Evolutionary conservation across 192 early-diverging fungal genomes (phyloP).

Genomic region (Gryganskiella cystojenkinii): DNA sequence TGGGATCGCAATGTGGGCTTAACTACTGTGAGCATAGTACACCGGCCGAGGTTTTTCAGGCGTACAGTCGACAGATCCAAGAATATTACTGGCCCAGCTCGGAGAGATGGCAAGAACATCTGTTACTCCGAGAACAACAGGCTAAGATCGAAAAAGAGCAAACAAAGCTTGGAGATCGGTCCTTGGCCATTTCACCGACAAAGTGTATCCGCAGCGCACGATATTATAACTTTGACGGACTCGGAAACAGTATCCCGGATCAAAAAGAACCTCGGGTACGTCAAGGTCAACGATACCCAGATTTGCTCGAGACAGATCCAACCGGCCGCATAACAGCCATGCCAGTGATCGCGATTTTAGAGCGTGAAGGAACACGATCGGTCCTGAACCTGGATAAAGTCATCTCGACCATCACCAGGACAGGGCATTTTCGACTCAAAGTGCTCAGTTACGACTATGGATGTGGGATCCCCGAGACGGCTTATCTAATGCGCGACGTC

Average conservation of each 20-base stretch:
- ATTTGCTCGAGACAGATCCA: conserved; percentile 1
- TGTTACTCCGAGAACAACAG: neutral
- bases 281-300: conserved; percentile 3
- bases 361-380: conserved; percentile 8
- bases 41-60: conserved; percentile 26
- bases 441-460: conserved; percentile 18
- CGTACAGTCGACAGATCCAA: conserved; percentile 8
- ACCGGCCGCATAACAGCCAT: neutral
- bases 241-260: neutral
- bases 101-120: conserved; percentile 7
- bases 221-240: conserved; percentile 32
- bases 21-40: conserved; percentile 41
- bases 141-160: neutral
- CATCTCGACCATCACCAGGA: neutral
- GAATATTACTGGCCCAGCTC: conserved; percentile 20
- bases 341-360: conserved; percentile 3
- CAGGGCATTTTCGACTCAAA: conserved; percentile 16
- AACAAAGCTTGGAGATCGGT: neutral
- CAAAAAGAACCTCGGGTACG: neutral
- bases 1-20: conserved; percentile 40
- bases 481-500: conserved; percentile 35
- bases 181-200: neutral
- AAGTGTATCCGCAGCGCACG: conserved; percentile 21
- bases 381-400: conserved; percentile 6
- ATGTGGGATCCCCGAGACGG: conserved; percentile 24